Evolutionary conservation across 2,329 filamentous ascomycete genomes (phyloP).

Genomic region (Aspergillus calidoustus): DNA sequence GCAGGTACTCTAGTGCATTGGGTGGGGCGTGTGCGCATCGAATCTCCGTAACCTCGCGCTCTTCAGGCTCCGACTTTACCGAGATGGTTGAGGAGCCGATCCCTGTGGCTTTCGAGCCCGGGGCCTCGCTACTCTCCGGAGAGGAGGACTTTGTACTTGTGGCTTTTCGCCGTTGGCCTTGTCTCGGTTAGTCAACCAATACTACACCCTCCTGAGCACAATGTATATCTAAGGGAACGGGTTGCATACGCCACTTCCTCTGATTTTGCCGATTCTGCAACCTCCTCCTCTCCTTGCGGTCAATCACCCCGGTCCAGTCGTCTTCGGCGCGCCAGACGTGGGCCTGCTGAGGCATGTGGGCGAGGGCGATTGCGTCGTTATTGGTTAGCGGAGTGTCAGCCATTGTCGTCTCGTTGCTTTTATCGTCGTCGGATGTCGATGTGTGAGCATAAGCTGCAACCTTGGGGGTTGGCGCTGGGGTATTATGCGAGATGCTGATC

Average conservation of each 20-base stretch:
- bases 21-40: constrained; percentile 13
- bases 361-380: neutral
- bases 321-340: constrained; percentile 20
- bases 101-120: neutral
- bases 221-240: neutral
- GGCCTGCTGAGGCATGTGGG: constrained; percentile 24
- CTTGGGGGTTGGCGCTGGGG: neutral
- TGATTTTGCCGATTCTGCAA: constrained; percentile 37
- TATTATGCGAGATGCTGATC: constrained; percentile 4
- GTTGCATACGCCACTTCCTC: constrained; percentile 28
- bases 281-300: constrained; percentile 28
- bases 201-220: no score
- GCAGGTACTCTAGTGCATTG: constrained; percentile 4
- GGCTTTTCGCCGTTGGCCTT: neutral
- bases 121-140: neutral
- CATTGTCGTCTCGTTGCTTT: neutral
- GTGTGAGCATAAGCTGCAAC: neutral
- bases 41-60: neutral
- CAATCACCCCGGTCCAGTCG: constrained; percentile 33
- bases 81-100: neutral
- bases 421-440: neutral
- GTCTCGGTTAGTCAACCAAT: neutral
- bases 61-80: neutral
- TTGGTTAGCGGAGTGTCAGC: neutral
- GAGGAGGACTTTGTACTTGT: neutral